phyloP scores from a whole-genome alignment of 2,329 filamentous ascomycete genomes.

The Beauveria sp. region DNA sequence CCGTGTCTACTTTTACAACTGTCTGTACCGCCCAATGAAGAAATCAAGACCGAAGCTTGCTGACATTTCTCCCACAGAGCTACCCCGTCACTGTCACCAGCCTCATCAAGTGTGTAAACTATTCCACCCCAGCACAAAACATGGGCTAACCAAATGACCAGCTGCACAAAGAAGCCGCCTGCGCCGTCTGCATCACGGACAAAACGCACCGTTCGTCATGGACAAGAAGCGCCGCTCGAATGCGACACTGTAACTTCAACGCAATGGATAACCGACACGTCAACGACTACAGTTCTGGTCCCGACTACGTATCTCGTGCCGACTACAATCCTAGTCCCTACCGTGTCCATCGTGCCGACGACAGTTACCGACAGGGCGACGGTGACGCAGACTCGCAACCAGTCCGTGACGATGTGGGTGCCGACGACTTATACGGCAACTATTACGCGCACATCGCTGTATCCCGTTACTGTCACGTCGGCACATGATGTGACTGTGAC shows the following conservation, averaged over 20 bases:
- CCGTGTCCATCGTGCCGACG: background rate
- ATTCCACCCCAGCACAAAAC: background rate
- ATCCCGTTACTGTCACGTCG: background rate
- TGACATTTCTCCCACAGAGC: conserved; percentile 5
- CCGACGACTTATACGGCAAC: conserved; percentile 1
- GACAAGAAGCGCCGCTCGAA: background rate
- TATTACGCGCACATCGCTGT: background rate
- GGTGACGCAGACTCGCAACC: background rate
- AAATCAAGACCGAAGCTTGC: background rate
- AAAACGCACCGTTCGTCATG: background rate
- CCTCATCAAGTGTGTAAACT: conserved; percentile 7
- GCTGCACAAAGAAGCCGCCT: conserved; percentile 4
- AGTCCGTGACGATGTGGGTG: conserved; percentile 9
- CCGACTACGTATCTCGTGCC: background rate
- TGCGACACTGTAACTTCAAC: conserved; percentile 2
- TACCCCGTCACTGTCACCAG: conserved; percentile 12
- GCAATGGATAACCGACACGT: too few relatives aligned
- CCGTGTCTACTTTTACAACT: background rate
- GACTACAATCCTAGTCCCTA: conserved; percentile 4
- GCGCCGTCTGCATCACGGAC: background rate
- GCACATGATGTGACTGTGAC: background rate
- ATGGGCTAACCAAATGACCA: background rate
- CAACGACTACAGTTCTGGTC: conserved; percentile 1
- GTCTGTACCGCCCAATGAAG: background rate
- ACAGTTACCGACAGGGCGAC: background rate